Evolutionary conservation across 2,329 filamentous ascomycete genomes (phyloP).

Genomic region (Scedosporium dehoogii): DNA sequence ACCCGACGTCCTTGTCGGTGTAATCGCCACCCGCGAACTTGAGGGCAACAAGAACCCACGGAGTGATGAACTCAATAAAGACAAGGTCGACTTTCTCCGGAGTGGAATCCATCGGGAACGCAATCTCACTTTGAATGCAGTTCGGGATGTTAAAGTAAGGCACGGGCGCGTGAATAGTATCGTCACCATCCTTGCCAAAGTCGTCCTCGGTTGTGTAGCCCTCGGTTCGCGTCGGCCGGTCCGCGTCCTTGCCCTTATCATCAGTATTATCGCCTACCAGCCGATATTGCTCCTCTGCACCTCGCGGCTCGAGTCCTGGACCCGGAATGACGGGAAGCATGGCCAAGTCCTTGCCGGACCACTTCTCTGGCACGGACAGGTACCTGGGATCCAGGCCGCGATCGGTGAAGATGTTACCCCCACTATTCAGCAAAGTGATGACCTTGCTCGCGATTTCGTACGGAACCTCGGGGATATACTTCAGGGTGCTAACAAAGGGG

Average conservation of each 20-base stretch:
- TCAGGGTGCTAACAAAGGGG: slow-evolving; percentile 74
- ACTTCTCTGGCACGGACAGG: slow-evolving; percentile 40
- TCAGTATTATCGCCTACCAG: slow-evolving; percentile 17
- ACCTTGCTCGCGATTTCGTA: slow-evolving; percentile 65
- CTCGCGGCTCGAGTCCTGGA: slow-evolving; percentile 21
- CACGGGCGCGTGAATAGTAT: slow-evolving; percentile 71
- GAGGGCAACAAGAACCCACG: slow-evolving; percentile 68
- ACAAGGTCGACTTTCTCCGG: slow-evolving; percentile 76
- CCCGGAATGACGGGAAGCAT: slow-evolving; percentile 8
- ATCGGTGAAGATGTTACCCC: slow-evolving; percentile 35
- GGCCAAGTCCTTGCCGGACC: slow-evolving; percentile 14
- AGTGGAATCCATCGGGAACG: slow-evolving; percentile 41
- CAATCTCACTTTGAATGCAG: slow-evolving; percentile 61
- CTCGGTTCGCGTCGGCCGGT: slow-evolving; percentile 34
- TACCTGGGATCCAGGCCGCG: slow-evolving; percentile 30
- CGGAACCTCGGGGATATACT: slow-evolving; percentile 70
- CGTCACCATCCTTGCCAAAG: slow-evolving; percentile 73
- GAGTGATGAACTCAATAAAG: slow-evolving; percentile 84
- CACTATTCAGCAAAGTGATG: slow-evolving; percentile 46
- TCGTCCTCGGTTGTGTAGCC: slow-evolving; percentile 92
- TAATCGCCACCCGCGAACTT: slow-evolving; percentile 48
- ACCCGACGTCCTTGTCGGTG: slow-evolving; percentile 32
- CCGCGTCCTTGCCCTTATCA: slow-evolving; percentile 5
- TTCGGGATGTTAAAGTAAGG: slow-evolving; percentile 73
- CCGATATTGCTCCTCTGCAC: slow-evolving; percentile 18